Conservation (phyloP, 1,284 basidiomycete genomes). For the Papiliotrema fonsecae region DNA sequence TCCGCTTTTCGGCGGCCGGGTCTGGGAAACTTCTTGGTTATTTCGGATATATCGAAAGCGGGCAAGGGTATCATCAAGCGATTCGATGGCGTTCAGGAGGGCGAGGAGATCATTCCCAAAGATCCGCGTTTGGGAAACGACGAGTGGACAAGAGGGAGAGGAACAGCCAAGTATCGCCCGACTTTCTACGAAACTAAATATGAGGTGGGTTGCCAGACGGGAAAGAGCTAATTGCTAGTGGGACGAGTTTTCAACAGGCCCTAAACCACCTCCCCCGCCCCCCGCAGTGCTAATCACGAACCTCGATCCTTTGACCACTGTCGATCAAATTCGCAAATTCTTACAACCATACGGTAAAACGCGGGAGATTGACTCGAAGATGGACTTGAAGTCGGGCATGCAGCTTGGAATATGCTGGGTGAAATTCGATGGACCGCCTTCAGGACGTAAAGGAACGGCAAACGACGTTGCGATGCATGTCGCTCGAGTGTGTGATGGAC, state of each 20-base stretch:
- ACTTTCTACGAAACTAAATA: constrained; percentile 30
- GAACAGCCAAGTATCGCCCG: constrained; percentile 27
- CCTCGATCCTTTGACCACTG: constrained; percentile 67
- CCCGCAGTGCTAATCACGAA: constrained; percentile 65
- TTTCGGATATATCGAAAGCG: constrained; percentile 16
- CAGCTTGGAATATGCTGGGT: constrained; percentile 79
- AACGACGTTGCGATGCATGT: constrained; percentile 46
- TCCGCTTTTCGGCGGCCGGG: constrained; percentile 25
- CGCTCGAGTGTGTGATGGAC: constrained; percentile 44
- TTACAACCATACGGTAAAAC: constrained; percentile 67
- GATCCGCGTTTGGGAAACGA: constrained; percentile 34
- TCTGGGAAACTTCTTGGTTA: constrained; percentile 25
- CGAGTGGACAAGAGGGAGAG: constrained; percentile 22
- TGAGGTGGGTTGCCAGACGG: constrained; percentile 28
- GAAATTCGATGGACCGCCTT: constrained; percentile 53
- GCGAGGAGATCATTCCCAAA: constrained; percentile 17
- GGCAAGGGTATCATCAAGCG: constrained; percentile 28
- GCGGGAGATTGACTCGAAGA: constrained; percentile 68
- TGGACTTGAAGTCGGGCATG: constrained; percentile 72
- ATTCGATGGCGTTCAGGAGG: constrained; percentile 33
- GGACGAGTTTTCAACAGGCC: constrained; percentile 68
- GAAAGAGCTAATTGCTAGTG: constrained; percentile 52
- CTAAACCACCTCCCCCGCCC: constrained; percentile 63
- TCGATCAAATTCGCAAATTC: constrained; percentile 61
- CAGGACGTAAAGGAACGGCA: constrained; percentile 23